These are phyloP conservation scores for Waitea zeae DNA, from an alignment of 1,284 basidiomycete species.

Conservation along the genomic window DNA sequence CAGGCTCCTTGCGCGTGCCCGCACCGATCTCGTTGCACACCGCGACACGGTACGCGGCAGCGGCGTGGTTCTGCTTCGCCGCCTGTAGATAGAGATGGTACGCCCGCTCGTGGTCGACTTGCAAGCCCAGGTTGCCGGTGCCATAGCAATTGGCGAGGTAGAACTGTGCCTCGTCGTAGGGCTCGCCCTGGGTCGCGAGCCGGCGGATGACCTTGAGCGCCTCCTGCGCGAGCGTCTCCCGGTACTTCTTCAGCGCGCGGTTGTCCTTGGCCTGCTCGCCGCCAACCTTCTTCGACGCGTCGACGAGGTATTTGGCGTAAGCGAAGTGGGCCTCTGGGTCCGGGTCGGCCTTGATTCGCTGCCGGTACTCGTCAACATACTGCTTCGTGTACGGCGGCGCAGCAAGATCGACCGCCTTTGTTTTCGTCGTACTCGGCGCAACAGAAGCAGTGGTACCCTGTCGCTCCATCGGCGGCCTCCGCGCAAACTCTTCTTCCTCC, in stretches of 20 bases:
- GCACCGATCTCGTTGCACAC: slow-evolving; percentile 99
- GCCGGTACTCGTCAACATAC: slow-evolving; percentile 94
- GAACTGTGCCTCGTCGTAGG: slow-evolving; percentile 97
- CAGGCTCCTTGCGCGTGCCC: slow-evolving; percentile 82
- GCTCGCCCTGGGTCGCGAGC: slow-evolving; percentile 77
- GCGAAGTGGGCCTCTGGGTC: slow-evolving; percentile 98
- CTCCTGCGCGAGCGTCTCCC: slow-evolving; percentile 78
- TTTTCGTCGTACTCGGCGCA: slow-evolving; percentile 45
- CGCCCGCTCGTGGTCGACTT: slow-evolving; percentile 94
- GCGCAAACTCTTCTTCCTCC: slow-evolving; percentile 32
- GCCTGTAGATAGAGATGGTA: slow-evolving; percentile 98
- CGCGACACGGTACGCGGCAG: slow-evolving; percentile 92
- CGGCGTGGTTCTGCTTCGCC: slow-evolving; percentile 91
- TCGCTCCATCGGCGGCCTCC: slow-evolving; percentile 36
- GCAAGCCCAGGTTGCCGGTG: slow-evolving; percentile 84
- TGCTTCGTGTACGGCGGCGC: slow-evolving; percentile 89
- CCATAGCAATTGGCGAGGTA: slow-evolving; percentile 97
- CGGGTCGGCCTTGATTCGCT: slow-evolving; percentile 92
- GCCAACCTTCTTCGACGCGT: slow-evolving; percentile 92
- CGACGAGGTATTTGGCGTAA: slow-evolving; percentile 96
- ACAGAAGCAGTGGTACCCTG: slow-evolving; percentile 39
- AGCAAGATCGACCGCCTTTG: slow-evolving; percentile 71
- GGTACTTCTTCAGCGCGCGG: slow-evolving; percentile 73
- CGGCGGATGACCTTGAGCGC: slow-evolving; percentile 86
- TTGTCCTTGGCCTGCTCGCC: slow-evolving; percentile 57